Percentiles rank a stretch among this genome's conserved stretches.
Evolutionary conservation across 768 basidiomycete genomes (phyloP).

Genomic region (Crassisporium funariophilum): DNA sequence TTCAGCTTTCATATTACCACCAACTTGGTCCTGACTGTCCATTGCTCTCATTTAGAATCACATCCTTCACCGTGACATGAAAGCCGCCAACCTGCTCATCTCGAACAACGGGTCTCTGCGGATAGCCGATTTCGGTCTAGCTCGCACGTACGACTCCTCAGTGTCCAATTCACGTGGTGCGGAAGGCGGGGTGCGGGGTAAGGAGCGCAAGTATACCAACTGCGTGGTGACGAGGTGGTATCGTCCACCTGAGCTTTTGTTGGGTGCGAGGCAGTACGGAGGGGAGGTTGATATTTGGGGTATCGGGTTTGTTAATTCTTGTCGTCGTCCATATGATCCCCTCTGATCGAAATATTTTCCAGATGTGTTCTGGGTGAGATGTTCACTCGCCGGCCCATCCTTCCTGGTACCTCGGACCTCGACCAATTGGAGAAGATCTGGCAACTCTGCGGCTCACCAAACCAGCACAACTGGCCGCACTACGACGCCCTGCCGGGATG

Average conservation of each 20-base stretch:
- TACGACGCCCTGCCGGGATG: constrained; percentile 76
- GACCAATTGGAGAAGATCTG: constrained; percentile 92
- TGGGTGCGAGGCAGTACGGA: constrained; percentile 88
- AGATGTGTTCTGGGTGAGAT: constrained; percentile 98
- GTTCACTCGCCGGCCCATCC: constrained; percentile 84
- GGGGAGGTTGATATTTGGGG: constrained; percentile 98
- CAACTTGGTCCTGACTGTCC: constrained; percentile 6
- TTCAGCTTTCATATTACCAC: constrained; percentile 2
- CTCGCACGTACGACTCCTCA: constrained; percentile 71
- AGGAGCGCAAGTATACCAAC: constrained; percentile 85
- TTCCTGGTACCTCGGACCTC: constrained; percentile 86
- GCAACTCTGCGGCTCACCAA: constrained; percentile 86
- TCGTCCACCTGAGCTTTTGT: constrained; percentile 86
- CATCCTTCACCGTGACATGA: constrained; percentile 98
- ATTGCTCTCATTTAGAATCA: constrained; percentile 64
- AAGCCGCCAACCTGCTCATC: constrained; percentile 95
- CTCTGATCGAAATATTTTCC: constrained; percentile 3
- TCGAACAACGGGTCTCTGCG: constrained; percentile 81
- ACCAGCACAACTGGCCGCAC: constrained; percentile 80
- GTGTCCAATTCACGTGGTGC: constrained; percentile 29
- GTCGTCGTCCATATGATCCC: not conserved
- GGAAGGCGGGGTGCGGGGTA: constrained; percentile 25
- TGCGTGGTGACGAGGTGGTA: constrained; percentile 97
- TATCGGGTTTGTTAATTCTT: constrained; percentile 66
- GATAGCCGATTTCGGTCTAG: constrained; percentile 96